Evolutionary conservation across 192 early-diverging fungal species (phyloP), one percentile per base, ranked within the genome.

Genomic region (Rhizophagus sp.): DNA sequence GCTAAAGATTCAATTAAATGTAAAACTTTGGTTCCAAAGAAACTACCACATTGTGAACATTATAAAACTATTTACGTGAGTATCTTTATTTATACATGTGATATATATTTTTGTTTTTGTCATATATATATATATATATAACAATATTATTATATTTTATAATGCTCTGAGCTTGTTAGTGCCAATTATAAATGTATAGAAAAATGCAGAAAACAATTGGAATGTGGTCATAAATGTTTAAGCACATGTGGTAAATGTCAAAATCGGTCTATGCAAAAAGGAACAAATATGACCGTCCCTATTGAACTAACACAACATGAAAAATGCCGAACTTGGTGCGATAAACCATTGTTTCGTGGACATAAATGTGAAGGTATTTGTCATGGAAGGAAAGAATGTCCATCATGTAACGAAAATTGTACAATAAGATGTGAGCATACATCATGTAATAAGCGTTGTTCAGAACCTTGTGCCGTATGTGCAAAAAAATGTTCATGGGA

Each of bases 401-500:
- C 86, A 24, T 82, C 86, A 6, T 91, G 90, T 80, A 2, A 2
- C 33, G 49, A 72, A 22, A 15, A 2, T 1, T 91, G 90, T 64
- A 79, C 50, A 2, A 57, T 85, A 0, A 25, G 11, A 5, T 91
- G 90, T 62, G 9, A 44, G 0, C 90, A 91, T 69, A 61, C 52
- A 10, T 63, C 4, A 33, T 91, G 90, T 71, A 17, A 75, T 10
- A 64, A 79, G 17, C 11, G 8, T 1, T 91, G 90, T 70, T 68
- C 79, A 34, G 64, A 77, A 8, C 33, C 81, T 3, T 90, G 89
- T 81, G 52, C 79, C 12, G 84, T 84, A 12, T 91, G 90, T 80
- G 68, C 84, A 39, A 80, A 84, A 61, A 41, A 6, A 1, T 91
- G 90, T 64, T 65, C 65, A 2, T 91, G 90, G 90, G n/a, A 61